These are phyloP conservation scores for Xylariales sp. DNA, from an alignment of 2,329 filamentous ascomycete genomes.

Conservation along the genomic window DNA sequence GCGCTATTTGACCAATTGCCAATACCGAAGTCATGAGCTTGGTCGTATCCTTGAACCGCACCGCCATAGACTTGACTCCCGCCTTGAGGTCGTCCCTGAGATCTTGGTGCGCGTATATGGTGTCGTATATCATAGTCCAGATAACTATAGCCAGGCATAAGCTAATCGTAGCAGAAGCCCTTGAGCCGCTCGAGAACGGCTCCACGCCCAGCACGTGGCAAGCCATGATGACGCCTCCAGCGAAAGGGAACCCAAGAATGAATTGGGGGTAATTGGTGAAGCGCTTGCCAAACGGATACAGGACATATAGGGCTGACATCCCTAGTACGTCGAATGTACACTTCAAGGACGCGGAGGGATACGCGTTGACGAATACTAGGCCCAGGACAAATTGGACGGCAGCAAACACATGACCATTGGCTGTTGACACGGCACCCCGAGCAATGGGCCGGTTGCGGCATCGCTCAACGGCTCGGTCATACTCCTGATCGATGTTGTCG, in stretches of 20 bases:
- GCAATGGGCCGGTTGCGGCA: conserved; percentile 47
- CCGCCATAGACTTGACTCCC: conserved; percentile 46
- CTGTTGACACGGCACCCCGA: conserved; percentile 37
- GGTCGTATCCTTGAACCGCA: conserved; percentile 23
- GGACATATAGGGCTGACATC: conserved; percentile 30
- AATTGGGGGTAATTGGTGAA: conserved; percentile 48
- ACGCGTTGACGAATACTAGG: conserved; percentile 28
- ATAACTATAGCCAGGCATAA: neutral
- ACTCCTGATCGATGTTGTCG: conserved; percentile 48
- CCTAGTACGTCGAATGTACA: conserved; percentile 6
- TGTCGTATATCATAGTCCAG: conserved; percentile 9
- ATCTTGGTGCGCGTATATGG: conserved; percentile 36
- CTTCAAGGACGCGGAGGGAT: neutral
- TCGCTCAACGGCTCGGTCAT: conserved; percentile 47
- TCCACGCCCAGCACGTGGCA: conserved; percentile 40
- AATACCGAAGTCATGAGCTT: conserved; percentile 5
- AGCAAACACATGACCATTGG: conserved; percentile 33
- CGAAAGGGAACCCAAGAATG: conserved; percentile 44
- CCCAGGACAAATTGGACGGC: conserved; percentile 26
- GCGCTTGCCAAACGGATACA: conserved; percentile 48
- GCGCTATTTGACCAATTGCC: conserved; percentile 5
- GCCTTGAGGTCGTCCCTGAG: conserved; percentile 43
- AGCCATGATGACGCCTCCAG: conserved; percentile 44
- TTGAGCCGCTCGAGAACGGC: conserved; percentile 31
- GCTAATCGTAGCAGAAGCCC: conserved; percentile 15